Evolutionary conservation across 306 rosid species (phyloP).

Genomic region (Cucumis cinereus): DNA sequence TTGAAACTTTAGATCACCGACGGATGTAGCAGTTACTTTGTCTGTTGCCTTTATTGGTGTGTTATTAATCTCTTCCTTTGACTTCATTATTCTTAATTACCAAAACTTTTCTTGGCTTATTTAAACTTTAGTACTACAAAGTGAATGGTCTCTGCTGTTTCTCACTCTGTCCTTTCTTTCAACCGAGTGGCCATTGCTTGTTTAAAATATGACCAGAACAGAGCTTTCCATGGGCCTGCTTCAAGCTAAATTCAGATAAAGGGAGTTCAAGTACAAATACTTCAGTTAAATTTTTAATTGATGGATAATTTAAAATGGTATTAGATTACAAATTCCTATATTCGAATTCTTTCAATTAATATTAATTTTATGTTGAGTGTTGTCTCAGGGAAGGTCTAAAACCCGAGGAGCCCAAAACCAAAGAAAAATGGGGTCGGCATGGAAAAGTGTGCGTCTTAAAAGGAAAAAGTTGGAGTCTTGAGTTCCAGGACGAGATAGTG

Average conservation of each 20-base stretch:
- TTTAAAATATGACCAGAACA: neutral
- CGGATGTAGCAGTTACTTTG: neutral
- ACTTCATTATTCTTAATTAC: neutral
- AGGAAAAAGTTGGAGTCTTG: too few relatives aligned
- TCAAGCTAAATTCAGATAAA: neutral
- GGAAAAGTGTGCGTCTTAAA: too few relatives aligned
- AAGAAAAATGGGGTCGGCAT: too few relatives aligned
- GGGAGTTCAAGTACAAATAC: too few relatives aligned
- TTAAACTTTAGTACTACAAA: neutral
- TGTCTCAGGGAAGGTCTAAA: too few relatives aligned
- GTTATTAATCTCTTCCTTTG: neutral
- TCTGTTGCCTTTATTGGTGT: constrained; percentile 1
- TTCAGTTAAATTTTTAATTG: too few relatives aligned
- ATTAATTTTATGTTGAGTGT: too few relatives aligned
- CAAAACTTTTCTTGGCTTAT: neutral
- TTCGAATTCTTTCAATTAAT: too few relatives aligned
- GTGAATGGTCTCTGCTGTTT: neutral
- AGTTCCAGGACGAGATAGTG: too few relatives aligned
- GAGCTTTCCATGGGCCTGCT: neutral
- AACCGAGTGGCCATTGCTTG: neutral
- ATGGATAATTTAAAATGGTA: neutral
- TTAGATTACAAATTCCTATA: too few relatives aligned
- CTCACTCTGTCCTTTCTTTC: neutral
- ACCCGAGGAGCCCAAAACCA: too few relatives aligned
- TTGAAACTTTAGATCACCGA: neutral